phyloP scores from a whole-genome alignment of 208 protist genomes.

The Trypanosoma mega region DNA sequence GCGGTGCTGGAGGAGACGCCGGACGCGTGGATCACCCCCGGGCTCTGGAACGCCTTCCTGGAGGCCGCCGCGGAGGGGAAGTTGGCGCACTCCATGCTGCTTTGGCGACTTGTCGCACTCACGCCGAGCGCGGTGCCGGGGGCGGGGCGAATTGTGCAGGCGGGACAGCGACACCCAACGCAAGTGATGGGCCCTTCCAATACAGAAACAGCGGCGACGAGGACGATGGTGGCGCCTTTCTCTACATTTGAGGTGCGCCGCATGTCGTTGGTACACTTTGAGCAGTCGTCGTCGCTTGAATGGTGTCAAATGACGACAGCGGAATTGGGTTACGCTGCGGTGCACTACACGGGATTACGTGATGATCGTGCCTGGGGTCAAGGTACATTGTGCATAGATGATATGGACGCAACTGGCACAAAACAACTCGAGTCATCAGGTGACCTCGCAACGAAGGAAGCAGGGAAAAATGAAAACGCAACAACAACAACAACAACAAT shows the following conservation, averaged over 20 bases:
- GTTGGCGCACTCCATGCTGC: slow-evolving; percentile 59
- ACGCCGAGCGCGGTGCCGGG: slow-evolving; percentile 2
- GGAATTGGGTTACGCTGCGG: slow-evolving; percentile 62
- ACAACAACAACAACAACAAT: too few species aligned
- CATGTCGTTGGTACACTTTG: slow-evolving; percentile 11
- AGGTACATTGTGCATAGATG: slow-evolving; percentile 5
- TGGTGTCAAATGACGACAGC: slow-evolving; percentile 37
- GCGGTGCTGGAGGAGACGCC: slow-evolving; percentile 44
- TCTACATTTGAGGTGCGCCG: slow-evolving; percentile 25
- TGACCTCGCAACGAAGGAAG: too few species aligned
- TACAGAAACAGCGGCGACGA: neutral
- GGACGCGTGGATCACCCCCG: slow-evolving; percentile 48
- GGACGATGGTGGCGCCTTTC: slow-evolving; percentile 3
- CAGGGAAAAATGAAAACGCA: too few species aligned
- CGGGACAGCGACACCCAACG: slow-evolving; percentile 13
- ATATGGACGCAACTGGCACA: neutral
- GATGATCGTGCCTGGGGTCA: slow-evolving; percentile 23
- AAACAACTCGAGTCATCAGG: too few species aligned
- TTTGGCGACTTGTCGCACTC: slow-evolving; percentile 52
- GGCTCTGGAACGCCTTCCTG: slow-evolving; percentile 49
- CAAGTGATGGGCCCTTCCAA: slow-evolving; percentile 8
- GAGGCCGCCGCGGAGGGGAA: slow-evolving; percentile 49
- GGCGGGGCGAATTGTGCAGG: slow-evolving; percentile 17
- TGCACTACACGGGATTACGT: slow-evolving; percentile 38
- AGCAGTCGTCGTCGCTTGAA: slow-evolving; percentile 2